Evolutionary conservation across 495 filamentous ascomycete genomes (phyloP).

Genomic region (Penicillium parvum): DNA sequence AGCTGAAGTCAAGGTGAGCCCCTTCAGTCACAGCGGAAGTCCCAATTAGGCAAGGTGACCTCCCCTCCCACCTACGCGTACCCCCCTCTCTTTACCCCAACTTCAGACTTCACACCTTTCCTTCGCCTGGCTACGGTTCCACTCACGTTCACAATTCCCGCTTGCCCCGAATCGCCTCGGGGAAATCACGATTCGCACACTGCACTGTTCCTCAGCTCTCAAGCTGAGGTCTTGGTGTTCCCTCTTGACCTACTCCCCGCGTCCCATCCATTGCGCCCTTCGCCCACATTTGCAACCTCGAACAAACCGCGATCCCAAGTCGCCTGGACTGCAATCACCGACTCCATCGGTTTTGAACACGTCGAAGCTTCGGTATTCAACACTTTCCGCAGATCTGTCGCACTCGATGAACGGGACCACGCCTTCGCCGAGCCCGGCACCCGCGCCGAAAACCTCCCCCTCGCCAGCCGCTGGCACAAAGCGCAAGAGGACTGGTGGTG

Average conservation of each 20-base stretch:
- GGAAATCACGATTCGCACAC: slow-evolving; percentile 14
- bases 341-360: too few relatives aligned
- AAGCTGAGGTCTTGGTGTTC: slow-evolving; percentile 28
- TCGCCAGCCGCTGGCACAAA: slow-evolving; percentile 52
- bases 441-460: slow-evolving; percentile 27
- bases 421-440: slow-evolving; percentile 38
- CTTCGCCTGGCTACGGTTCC: background rate
- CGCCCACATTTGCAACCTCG: slow-evolving; percentile 10
- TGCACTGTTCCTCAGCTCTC: slow-evolving; percentile 21
- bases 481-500: slow-evolving; percentile 54
- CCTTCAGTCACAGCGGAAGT: background rate
- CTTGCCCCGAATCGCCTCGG: background rate
- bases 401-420: slow-evolving; percentile 33
- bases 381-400: background rate
- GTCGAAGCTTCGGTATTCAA: background rate
- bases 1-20: background rate
- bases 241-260: slow-evolving; percentile 29
- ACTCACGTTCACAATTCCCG: background rate
- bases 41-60: slow-evolving; percentile 19
- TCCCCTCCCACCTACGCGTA: slow-evolving; percentile 5
- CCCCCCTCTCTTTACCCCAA: slow-evolving; percentile 4
- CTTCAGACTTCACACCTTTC: background rate
- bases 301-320: background rate
- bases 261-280: slow-evolving; percentile 13
- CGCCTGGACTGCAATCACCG: background rate